phyloP scores from a whole-genome alignment of 106 monocot genomes.

The Hemerocallis citrina region DNA sequence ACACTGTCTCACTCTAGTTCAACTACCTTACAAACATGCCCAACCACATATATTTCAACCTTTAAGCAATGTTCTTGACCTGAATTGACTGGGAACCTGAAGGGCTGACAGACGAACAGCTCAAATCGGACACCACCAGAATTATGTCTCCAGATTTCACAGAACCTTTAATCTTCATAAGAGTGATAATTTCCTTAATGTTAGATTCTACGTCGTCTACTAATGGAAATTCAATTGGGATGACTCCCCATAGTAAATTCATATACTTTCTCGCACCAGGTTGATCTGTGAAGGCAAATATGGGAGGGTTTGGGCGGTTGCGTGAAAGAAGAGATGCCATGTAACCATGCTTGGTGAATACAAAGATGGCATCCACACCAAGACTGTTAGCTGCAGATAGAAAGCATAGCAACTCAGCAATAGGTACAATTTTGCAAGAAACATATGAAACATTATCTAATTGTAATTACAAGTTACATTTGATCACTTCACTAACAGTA shows the following conservation, averaged over 20 bases:
- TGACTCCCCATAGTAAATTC: constrained; percentile 28
- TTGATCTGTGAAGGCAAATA: constrained; percentile 32
- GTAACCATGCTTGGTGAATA: constrained; percentile 28
- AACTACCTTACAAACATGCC: too few species aligned
- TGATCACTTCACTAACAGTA: not conserved
- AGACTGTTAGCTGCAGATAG: constrained; percentile 20
- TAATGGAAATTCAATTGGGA: constrained; percentile 13
- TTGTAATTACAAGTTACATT: not conserved
- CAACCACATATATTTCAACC: too few species aligned
- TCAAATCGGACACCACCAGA: constrained; percentile 14
- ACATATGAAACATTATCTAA: not conserved
- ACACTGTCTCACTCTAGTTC: too few species aligned
- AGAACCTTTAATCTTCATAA: constrained; percentile 11
- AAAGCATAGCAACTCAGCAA: not conserved
- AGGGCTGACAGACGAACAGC: constrained; percentile 5
- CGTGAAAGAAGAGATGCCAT: constrained; percentile 33
- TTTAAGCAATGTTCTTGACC: constrained; percentile 8
- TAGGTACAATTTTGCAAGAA: not conserved
- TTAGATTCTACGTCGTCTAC: constrained; percentile 17
- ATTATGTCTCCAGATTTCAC: constrained; percentile 19
- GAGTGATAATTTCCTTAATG: constrained; percentile 15
- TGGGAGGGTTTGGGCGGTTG: constrained; percentile 23
- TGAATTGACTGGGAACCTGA: constrained; percentile 20
- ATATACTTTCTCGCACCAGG: constrained; percentile 10
- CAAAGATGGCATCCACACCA: constrained; percentile 25